Percentiles rank a stretch among this genome's conserved stretches.
Evolutionary conservation across 768 basidiomycete genomes (phyloP).

Genomic region (Suillus occidentalis): DNA sequence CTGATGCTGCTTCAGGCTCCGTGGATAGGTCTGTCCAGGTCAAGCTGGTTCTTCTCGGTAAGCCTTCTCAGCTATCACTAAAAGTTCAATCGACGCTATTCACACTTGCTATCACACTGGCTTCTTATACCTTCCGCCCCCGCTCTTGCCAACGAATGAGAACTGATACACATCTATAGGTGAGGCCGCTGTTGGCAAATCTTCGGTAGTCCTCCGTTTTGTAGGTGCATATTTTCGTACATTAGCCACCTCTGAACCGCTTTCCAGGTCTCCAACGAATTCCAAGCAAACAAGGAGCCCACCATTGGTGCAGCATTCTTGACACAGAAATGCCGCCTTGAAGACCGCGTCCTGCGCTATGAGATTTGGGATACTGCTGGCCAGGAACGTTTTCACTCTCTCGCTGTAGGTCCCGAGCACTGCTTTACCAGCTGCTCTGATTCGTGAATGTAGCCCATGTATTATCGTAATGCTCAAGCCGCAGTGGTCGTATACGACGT

Average conservation of each 20-base stretch:
- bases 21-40: constrained; percentile 94
- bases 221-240: constrained; percentile 46
- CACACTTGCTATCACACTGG: constrained; percentile 1
- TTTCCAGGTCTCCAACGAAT: constrained; percentile 88
- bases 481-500: constrained; percentile 99
- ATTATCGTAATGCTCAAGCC: constrained; percentile 97
- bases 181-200: constrained; percentile 98
- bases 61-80: constrained; percentile 23
- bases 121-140: neutral
- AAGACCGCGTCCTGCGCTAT: constrained; percentile 90
- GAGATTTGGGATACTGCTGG: constrained; percentile 99
- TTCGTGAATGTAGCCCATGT: constrained; percentile 75
- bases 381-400: constrained; percentile 96
- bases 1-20: constrained; percentile 72
- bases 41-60: constrained; percentile 94
- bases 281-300: constrained; percentile 98
- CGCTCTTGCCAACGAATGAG: neutral
- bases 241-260: constrained; percentile 8
- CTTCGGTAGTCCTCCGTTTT: constrained; percentile 96
- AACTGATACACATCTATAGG: constrained; percentile 47
- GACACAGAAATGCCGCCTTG: constrained; percentile 92
- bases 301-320: constrained; percentile 97
- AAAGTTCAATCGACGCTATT: neutral
- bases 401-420: constrained; percentile 62
- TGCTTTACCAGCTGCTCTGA: constrained; percentile 9